Evolutionary conservation across 176 grass and related monocot genomes (phyloP), one percentile per base, ranked within the genome.

Genomic region (Eragrostis nindensis): DNA sequence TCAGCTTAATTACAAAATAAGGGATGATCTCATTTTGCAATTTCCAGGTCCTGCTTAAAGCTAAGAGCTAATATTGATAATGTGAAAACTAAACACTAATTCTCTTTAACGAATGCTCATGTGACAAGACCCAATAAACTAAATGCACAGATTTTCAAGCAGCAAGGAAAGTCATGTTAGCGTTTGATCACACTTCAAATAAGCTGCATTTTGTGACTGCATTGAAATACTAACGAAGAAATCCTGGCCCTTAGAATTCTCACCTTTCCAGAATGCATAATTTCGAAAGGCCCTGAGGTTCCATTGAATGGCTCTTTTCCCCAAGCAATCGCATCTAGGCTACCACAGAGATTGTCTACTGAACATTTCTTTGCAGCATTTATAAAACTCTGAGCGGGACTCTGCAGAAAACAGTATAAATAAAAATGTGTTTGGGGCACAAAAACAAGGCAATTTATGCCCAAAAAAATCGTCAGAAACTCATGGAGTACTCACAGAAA

Each of bases 231-330:
- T 11, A 21, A 53, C 17, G 25, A 52, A 30, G 59, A 49, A 30
- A 84, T 74, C 39, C 48, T 63, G 9, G 39, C 9, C 49, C 26
- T 77, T 77, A 39, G 24, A 53, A 21, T 72, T 78, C 64, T 46
- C 26, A 92, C 93, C 87, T 96, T 96, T 41, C 87, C 87, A 12
- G 82, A 86, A 74, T 90, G 84, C 40, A 89, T 75, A 52, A 94
- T 87, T 78, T 93, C 86, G 77, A 98, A 98, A 87, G 86, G 80
- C 45, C 95, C 95, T 18, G 90, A 91, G 3, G 95, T 92, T 36
- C 95, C 92, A 75, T 72, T 55, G 29, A 80, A 88, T 57, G 92
- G 87, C 59, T 98, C 92, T 84, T 98, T 98, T 26, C 95, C 95
- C 95, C 92, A 98, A 68, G 88, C 81, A 53, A 94, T 29, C 54